Evolutionary conservation across 139 green algal species (phyloP), one percentile per base, ranked within the genome.

Genomic region (Zygnema circumcarinatum): DNA sequence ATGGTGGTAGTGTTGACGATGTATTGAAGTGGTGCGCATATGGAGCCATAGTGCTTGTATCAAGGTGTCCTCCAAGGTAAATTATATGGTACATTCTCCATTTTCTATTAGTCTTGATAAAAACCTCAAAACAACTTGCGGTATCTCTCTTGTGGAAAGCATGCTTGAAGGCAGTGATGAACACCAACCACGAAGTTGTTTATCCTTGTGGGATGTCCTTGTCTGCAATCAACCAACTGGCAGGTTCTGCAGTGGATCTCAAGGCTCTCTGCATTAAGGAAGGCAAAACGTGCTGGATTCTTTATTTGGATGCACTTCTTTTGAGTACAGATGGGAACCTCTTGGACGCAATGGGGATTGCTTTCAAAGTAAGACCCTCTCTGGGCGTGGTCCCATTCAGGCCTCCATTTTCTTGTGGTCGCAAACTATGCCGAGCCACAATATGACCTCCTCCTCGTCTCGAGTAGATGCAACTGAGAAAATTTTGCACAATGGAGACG

Each of bases 271-370:
- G 83, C 88, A 94, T 98, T 76, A 75, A 96, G 33, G 67, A 87
- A 0, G 94, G 95, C 87, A 97, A 96, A 89, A 91, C 86, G 0
- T 95, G 92, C 81, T 98, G 96, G 96, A 39, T 92, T 67, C 78
- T 98, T 54, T 94, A 94, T 67, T 81, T 98, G 0, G 96, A 98
- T 67, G 94, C 89, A 0, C 89, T 98, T 32, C 90, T 98, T 32
- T 86, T 98, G 16, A 94, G 94, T 56, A 90, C 94, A 22, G 95
- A 96, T 68, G 96, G 96, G 81, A 95, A 94, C 79, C 84, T 98
- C 73, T 87, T 96, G 40, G 94, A 95, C 76, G 95, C 96, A 1
- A 76, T 95, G 47, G 94, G 91, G 74, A 92, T 96, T 2, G 96
- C 95, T 1, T 83, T 88, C 41, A 89, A 89, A 81, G 86, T 90